Evolutionary conservation across 129 eudicot genomes (phyloP).

Genomic region (Lactuca sativa): DNA sequence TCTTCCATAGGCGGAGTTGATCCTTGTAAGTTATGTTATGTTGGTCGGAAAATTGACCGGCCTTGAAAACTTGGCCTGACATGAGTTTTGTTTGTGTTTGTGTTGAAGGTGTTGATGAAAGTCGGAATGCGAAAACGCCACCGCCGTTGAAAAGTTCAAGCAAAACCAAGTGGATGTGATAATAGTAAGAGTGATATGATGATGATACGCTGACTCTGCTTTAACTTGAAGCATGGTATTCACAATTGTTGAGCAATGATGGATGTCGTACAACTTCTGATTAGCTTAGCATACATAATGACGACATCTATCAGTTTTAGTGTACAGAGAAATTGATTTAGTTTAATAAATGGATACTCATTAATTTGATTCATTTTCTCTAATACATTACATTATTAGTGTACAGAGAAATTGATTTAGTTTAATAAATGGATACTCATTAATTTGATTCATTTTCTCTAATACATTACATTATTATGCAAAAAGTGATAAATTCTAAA

Average conservation of each 20-base stretch:
- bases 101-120: slow-evolving; percentile 37
- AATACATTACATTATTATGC: no score
- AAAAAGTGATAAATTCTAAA: no score
- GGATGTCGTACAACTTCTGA: slow-evolving; percentile 3
- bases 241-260: slow-evolving; percentile 22
- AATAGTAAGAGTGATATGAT: not conserved
- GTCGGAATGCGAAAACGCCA: slow-evolving; percentile 64
- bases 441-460: no score
- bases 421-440: no score
- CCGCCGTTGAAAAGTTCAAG: slow-evolving; percentile 59
- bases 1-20: slow-evolving; percentile 64
- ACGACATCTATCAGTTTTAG: not conserved
- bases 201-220: slow-evolving; percentile 29
- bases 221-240: slow-evolving; percentile 63
- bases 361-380: no score
- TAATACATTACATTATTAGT: not conserved
- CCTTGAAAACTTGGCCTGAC: not conserved
- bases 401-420: slow-evolving; percentile 13
- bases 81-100: slow-evolving; percentile 7
- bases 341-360: no score
- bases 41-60: not conserved
- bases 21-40: slow-evolving; percentile 44
- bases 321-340: slow-evolving; percentile 15
- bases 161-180: slow-evolving; percentile 57
- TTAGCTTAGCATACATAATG: slow-evolving; percentile 25